A percentile compares a stretch with the other conserved stretches of the same genome.
Evolutionary conservation across 108 stramenopile species (phyloP).

Genomic region (Thalassiosira profunda): DNA sequence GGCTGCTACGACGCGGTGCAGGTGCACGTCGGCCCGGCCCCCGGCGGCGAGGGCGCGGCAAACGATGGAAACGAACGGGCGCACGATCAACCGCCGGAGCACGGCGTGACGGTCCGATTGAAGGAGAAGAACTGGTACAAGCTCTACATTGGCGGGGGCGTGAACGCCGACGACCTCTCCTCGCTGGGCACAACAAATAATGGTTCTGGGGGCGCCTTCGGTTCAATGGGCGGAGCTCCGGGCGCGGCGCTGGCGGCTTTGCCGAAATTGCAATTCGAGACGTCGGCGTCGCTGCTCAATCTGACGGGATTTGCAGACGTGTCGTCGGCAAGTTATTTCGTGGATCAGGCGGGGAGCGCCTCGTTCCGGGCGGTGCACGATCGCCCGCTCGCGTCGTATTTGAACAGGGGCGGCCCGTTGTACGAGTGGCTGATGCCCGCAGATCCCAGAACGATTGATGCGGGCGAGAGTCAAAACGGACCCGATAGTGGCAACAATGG

Average conservation of each 20-base stretch:
- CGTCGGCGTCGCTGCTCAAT: conserved; percentile 63
- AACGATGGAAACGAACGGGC: not conserved
- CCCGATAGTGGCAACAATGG: not conserved
- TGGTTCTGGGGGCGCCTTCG: not conserved
- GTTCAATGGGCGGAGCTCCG: not conserved
- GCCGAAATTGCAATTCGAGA: conserved; percentile 86
- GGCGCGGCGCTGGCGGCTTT: conserved; percentile 22
- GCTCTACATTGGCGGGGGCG: conserved; percentile 80
- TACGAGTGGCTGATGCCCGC: conserved; percentile 41
- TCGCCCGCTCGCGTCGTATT: conserved; percentile 67
- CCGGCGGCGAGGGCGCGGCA: conserved; percentile 2
- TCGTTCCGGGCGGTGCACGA: conserved; percentile 59
- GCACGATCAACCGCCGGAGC: conserved; percentile 15
- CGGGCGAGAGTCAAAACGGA: not conserved
- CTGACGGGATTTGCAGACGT: conserved; percentile 72
- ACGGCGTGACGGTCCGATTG: conserved; percentile 58
- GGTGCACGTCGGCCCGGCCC: conserved; percentile 46
- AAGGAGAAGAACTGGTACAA: conserved; percentile 89
- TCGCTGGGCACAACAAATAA: conserved; percentile 16
- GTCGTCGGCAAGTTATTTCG: conserved; percentile 61
- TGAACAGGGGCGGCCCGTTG: conserved; percentile 30
- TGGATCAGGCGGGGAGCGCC: conserved; percentile 71
- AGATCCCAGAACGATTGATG: conserved; percentile 18
- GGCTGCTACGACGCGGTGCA: conserved; percentile 76
- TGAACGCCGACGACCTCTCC: conserved; percentile 72